Percentiles rank a stretch among this genome's conserved stretches.
phyloP scores from a whole-genome alignment of 2,329 filamentous ascomycete species.

The Penicillium sp. region DNA sequence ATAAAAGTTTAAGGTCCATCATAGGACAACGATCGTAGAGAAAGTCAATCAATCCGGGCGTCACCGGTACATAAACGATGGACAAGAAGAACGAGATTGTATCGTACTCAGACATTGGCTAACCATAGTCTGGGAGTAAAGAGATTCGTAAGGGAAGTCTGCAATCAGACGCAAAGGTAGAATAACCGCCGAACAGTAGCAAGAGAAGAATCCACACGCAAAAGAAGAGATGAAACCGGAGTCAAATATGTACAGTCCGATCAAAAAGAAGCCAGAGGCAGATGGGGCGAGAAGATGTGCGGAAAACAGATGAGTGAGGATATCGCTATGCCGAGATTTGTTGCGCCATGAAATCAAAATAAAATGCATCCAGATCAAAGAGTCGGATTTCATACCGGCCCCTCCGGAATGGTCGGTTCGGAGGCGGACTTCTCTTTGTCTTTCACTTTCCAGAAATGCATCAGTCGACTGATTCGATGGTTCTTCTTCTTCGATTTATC shows the following conservation, averaged over 20 bases:
- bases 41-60: constrained; percentile 27
- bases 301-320: constrained; percentile 18
- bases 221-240: constrained; percentile 3
- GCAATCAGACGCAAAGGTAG: constrained; percentile 17
- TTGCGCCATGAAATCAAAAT: constrained; percentile 25
- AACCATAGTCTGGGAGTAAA: constrained; percentile 30
- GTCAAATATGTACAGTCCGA: constrained; percentile 25
- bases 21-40: constrained; percentile 26
- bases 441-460: constrained; percentile 52
- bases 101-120: constrained; percentile 34
- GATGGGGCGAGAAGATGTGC: constrained; percentile 13
- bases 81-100: constrained; percentile 32
- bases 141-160: constrained; percentile 34
- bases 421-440: constrained; percentile 41
- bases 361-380: constrained; percentile 20
- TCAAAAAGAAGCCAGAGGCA: constrained; percentile 4
- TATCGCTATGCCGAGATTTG: constrained; percentile 28
- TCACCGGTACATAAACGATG: constrained; percentile 35
- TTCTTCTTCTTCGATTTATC: constrained; percentile 45
- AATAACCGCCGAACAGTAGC: constrained; percentile 15
- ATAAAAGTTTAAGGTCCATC: constrained; percentile 16
- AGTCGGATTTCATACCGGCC: constrained; percentile 20
- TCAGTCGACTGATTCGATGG: constrained; percentile 47
- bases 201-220: constrained; percentile 21
- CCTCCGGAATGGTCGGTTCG: constrained; percentile 21